These are phyloP conservation scores for Phyllosticta paracitricarpa DNA, from an alignment of 2,329 filamentous ascomycete genomes.

Conservation along the genomic window DNA sequence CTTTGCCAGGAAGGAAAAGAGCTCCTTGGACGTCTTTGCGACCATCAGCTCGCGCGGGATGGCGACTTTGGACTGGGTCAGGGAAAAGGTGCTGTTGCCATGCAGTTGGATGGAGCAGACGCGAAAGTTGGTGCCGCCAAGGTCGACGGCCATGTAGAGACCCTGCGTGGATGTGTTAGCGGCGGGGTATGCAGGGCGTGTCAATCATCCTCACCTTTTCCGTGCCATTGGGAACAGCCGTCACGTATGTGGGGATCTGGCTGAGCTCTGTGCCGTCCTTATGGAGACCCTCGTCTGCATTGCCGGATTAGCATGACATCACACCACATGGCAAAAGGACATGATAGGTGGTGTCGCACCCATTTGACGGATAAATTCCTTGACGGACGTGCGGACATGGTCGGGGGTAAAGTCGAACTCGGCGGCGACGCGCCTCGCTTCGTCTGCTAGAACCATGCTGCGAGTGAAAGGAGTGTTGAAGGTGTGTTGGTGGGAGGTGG, in stretches of 20 bases:
- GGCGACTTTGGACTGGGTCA: slow-evolving; percentile 84
- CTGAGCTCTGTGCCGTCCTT: slow-evolving; percentile 73
- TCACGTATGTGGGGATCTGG: slow-evolving; percentile 97
- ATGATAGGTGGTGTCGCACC: slow-evolving; percentile 39
- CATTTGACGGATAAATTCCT: slow-evolving; percentile 83
- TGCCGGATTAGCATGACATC: slow-evolving; percentile 8
- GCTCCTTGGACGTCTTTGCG: slow-evolving; percentile 71
- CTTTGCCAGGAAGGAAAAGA: slow-evolving; percentile 86
- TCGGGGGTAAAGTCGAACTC: slow-evolving; percentile 78
- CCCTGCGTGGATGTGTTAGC: slow-evolving; percentile 45
- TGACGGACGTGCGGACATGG: slow-evolving; percentile 68
- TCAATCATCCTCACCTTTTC: slow-evolving; percentile 60
- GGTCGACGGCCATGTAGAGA: slow-evolving; percentile 88
- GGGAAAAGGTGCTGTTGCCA: slow-evolving; percentile 88
- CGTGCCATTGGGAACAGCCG: slow-evolving; percentile 88
- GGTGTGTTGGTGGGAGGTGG: slow-evolving; percentile 6
- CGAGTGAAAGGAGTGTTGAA: slow-evolving; percentile 20
- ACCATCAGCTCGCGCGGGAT: slow-evolving; percentile 88
- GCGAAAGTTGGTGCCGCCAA: slow-evolving; percentile 97
- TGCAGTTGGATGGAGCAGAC: slow-evolving; percentile 92
- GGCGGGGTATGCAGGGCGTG: background rate
- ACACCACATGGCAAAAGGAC: slow-evolving; percentile 6
- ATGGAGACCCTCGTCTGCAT: slow-evolving; percentile 65
- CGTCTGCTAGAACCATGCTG: slow-evolving; percentile 48
- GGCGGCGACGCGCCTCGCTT: slow-evolving; percentile 69